A percentile compares a stretch with the other conserved stretches of the same genome.
These are phyloP conservation scores for Colletotrichum sp. DNA, from an alignment of 2,329 filamentous ascomycete genomes.

Conservation along the genomic window DNA sequence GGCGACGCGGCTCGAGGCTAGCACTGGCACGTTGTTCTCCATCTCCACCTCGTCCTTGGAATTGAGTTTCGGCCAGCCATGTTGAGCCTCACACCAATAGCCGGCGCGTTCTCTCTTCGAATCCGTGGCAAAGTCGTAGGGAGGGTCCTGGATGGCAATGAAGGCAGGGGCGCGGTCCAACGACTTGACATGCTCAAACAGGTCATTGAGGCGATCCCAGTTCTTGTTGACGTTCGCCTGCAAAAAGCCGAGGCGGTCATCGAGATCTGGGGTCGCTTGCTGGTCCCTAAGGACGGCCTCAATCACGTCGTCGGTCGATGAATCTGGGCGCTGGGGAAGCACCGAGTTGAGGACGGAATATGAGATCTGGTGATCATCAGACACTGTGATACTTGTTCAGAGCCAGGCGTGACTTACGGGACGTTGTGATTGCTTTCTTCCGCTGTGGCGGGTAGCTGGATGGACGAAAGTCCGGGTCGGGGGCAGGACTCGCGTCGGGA, in stretches of 20 bases:
- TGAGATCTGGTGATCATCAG: neutral
- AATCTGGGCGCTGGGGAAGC: neutral
- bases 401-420: no score
- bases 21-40: neutral
- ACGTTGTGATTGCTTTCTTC: no score
- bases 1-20: neutral
- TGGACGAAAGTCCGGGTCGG: no score
- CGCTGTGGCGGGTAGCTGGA: no score
- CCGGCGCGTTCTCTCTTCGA: neutral
- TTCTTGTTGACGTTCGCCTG: neutral
- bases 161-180: neutral
- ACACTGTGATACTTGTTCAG: neutral
- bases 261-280: neutral
- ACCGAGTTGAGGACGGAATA: neutral
- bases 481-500: no score
- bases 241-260: neutral
- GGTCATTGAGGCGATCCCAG: neutral
- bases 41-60: neutral
- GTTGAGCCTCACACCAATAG: neutral
- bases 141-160: neutral
- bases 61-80: neutral
- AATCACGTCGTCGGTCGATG: neutral
- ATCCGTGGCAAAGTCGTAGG: neutral
- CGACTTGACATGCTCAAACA: neutral
- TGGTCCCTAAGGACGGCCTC: neutral